A percentile compares a stretch with the other conserved stretches of the same genome.
These are phyloP conservation scores for Forsythia viridissima DNA, from an alignment of 257 asterid species.

Conservation along the genomic window DNA sequence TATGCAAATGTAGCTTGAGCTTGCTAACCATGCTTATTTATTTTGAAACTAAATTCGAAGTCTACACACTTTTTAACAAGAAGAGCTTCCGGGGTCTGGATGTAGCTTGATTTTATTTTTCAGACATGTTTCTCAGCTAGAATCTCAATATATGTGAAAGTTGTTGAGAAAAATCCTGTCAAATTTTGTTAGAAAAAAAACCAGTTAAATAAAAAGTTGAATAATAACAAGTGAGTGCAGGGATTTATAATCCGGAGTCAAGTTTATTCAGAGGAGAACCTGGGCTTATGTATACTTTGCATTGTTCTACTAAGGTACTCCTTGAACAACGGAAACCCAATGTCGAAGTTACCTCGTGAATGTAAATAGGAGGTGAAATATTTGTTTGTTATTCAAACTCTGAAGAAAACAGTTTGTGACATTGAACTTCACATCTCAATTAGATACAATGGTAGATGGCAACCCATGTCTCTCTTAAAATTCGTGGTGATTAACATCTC, in stretches of 20 bases:
- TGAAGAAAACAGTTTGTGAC: background rate
- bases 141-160: conserved; percentile 5
- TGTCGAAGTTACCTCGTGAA: too few species aligned
- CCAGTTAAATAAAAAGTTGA: conserved; percentile 3
- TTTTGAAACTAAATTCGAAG: background rate
- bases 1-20: background rate
- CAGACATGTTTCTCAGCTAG: conserved; percentile 9
- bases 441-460: background rate
- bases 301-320: conserved; percentile 1
- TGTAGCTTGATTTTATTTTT: conserved; percentile 5
- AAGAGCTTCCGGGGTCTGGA: background rate
- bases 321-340: background rate
- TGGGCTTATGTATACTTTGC: too few species aligned
- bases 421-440: background rate
- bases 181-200: background rate
- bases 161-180: conserved; percentile 3
- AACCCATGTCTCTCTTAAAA: background rate
- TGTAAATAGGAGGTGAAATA: background rate
- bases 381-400: background rate
- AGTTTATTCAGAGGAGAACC: background rate
- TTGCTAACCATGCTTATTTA: background rate
- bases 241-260: background rate
- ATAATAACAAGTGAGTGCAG: conserved; percentile 1
- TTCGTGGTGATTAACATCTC: background rate
- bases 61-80: background rate